Evolutionary conservation across 139 green algal genomes (phyloP).

Genomic region (Chlorella sorokiniana): DNA sequence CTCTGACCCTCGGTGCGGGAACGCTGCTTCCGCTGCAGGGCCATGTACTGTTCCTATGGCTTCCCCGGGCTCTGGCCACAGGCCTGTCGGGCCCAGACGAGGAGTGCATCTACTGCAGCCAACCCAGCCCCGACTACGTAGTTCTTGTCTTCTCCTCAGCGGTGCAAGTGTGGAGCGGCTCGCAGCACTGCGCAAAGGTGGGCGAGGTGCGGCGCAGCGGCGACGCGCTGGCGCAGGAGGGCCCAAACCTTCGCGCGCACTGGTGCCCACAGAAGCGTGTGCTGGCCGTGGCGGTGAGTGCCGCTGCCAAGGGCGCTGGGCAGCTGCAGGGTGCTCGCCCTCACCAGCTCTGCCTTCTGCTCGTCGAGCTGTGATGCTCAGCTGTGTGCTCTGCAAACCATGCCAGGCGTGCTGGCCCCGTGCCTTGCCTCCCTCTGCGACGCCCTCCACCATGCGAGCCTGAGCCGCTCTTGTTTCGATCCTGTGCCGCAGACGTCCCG

Average conservation of each 20-base stretch:
- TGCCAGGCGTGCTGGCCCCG: not conserved
- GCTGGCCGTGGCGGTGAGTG: conserved; percentile 71
- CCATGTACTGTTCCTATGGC: conserved; percentile 52
- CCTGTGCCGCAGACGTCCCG: conserved; percentile 67
- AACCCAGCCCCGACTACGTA: conserved; percentile 42
- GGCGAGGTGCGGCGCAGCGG: conserved; percentile 44
- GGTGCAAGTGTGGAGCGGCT: conserved; percentile 73
- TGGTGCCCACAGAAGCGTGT: conserved; percentile 61
- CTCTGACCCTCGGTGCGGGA: too few relatives aligned
- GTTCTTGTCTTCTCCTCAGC: conserved; percentile 52
- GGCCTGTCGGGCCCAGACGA: not conserved
- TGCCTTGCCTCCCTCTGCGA: not conserved
- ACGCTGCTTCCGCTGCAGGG: too few relatives aligned
- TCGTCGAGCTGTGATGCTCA: not conserved
- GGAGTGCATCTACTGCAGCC: not conserved
- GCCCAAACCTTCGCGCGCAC: conserved; percentile 57
- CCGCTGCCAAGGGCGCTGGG: not conserved
- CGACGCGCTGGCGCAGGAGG: conserved; percentile 59
- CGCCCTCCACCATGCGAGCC: not conserved
- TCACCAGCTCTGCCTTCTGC: not conserved
- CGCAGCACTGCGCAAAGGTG: conserved; percentile 58
- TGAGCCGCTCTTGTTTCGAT: not conserved
- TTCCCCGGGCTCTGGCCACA: conserved; percentile 36
- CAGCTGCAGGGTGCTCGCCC: not conserved
- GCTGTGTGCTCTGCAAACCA: too few relatives aligned